Evolutionary conservation across 805 yeast species (phyloP), one percentile per base, ranked within the genome.

Genomic region (Monosporozyma servazzii): DNA sequence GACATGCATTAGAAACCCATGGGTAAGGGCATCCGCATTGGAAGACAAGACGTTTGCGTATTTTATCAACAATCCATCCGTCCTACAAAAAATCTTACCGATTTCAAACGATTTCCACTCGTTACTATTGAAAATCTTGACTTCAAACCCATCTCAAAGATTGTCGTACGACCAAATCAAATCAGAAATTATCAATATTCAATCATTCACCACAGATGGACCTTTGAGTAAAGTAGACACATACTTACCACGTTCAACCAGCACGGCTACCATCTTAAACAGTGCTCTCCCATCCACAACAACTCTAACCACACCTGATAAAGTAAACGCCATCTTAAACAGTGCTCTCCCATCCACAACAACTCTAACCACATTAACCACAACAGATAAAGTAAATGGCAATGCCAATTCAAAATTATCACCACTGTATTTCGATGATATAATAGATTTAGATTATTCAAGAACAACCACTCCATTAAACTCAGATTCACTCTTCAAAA

Each of bases 1-100:
- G 49, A 76, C 87, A 10, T 86, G 95, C 57, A 82, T 86, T 42
- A 76, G 95, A 65, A 90, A 89, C 61, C 96, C 96, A 29, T 89
- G 96, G 96, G 78, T 86, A 48, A 81, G 83, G 58, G 95, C 96
- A 10, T 77, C 84, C 49, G 70, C 79, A 41, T 63, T 61, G 10
- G 76, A 76, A 44, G 88, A 83, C 60, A 69, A 76, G 40, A 78
- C 95, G 0, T 89, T 85, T 68, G 72, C 72, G 53, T 82, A 81
- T 25, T 90, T 77, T 65, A 72, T 80, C 36, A 71, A 75, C 47
- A 79, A 81, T 55, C 75, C 80, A 11, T 60, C 67, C 10, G 75
- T 88, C 5, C 70, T 89, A 51, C 67, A 74, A 61, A 75, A 78
- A 50, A 88, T 89, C 30, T 70, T 89, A 56, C 95, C 96, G 40